Base-by-base conservation (phyloP, 1,284 basidiomycete genomes). In the Golubevia sp. region DNA sequence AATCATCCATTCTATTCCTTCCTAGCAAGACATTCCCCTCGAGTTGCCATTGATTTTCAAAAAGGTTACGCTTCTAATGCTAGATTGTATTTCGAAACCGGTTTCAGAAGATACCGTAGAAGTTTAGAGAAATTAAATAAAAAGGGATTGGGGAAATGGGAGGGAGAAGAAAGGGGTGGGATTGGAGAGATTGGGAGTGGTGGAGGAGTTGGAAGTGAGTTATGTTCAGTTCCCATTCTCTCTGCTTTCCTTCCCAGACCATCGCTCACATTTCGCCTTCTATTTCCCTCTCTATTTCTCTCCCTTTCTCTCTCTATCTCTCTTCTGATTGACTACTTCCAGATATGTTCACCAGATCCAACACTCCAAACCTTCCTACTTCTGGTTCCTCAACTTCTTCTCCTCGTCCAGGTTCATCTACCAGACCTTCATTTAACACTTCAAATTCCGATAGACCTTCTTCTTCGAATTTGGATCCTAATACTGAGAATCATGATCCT, bases 81-180 rank as follows among this genome's bases (percentile, higher is more conserved):
- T 2, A 88, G 94, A 21, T 88, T 93, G 20, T 99, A 97, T 83
- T 98, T 94, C 69, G 97, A 99, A 85, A 98, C 97, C 18, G 93
- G 91, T 0, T 95, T 99, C 79, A 86, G 97, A 63, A 86, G 97
- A 55, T 99, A 99, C 82, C 88, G 90, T 26, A 87, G 97, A 30
- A 91, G 90, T 73, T 86, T 98, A 53, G 88, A 89, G 24, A 89
- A 87, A 34, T 34, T 34, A 11, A 11, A 5, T 5, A 34, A 34
- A 11, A 34, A 34, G 11, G 30, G 30, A 5, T 34, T 34, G 30
- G 30, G 30, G 30, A 34, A 34, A 34, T 34, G 30, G 30, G 30
- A 34, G 11, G 4, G 4, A 11, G 30, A 34, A 11, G 30, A 34
- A 34, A 34, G 11, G 11, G 30, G 30, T 34, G 30, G 30, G 30